phyloP scores from a whole-genome alignment of 169 alveolate genomes.

The Pseudocohnilembus persalinus region DNA sequence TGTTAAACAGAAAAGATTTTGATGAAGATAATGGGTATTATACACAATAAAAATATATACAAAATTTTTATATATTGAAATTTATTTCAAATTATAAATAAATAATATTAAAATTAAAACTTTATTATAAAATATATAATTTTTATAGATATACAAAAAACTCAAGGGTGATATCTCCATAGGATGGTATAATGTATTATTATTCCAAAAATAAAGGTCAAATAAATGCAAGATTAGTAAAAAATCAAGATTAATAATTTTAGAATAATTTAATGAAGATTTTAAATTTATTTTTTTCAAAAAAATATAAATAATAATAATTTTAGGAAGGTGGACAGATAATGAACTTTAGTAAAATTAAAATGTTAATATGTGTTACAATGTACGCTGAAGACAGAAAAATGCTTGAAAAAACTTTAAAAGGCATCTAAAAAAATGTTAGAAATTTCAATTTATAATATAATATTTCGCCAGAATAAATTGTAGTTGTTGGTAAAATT shows the following conservation, averaged over 20 bases:
- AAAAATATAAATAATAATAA: too few relatives aligned
- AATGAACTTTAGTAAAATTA: conserved; percentile 1
- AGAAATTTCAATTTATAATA: neutral
- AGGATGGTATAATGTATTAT: neutral
- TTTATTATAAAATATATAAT: too few relatives aligned
- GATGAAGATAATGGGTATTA: neutral
- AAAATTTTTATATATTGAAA: too few relatives aligned
- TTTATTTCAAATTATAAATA: too few relatives aligned
- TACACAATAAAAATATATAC: too few relatives aligned
- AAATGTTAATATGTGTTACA: conserved; percentile 19
- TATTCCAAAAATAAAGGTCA: neutral
- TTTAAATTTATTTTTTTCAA: too few relatives aligned
- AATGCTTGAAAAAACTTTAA: conserved; percentile 8
- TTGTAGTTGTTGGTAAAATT: neutral
- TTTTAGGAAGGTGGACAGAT: neutral
- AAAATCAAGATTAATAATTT: neutral
- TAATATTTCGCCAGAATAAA: neutral
- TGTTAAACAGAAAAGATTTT: neutral
- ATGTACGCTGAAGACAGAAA: conserved; percentile 28
- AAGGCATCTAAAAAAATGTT: conserved; percentile 1
- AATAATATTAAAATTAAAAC: too few relatives aligned
- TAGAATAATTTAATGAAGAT: neutral
- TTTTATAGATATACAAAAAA: neutral
- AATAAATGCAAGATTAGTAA: neutral
- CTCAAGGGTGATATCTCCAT: neutral